These are phyloP conservation scores for Schizonepeta tenuifolia DNA, from an alignment of 257 asterid genomes.

Conservation along the genomic window DNA sequence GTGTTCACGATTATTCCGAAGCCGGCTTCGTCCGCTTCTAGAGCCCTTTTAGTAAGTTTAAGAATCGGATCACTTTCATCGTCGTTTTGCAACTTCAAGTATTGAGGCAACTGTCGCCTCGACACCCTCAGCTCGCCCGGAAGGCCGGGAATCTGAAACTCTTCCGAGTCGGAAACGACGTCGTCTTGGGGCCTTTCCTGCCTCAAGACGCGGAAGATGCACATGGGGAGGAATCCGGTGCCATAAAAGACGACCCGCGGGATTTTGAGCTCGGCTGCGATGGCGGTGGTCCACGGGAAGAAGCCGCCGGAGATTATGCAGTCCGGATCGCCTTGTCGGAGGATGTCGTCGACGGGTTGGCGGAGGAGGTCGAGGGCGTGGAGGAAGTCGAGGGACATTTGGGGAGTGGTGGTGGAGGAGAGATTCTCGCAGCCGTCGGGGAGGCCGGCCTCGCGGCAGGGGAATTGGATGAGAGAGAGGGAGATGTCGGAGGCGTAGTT, in stretches of 20 bases:
- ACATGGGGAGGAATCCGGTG: conserved; percentile 38
- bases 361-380: conserved; percentile 38
- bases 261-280: conserved; percentile 32
- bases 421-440: conserved; percentile 50
- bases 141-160: conserved; percentile 41
- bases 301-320: conserved; percentile 33
- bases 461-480: conserved; percentile 34
- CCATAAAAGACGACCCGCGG: conserved; percentile 41
- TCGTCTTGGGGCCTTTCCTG: conserved; percentile 32
- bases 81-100: neutral
- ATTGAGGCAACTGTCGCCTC: neutral
- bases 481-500: conserved; percentile 29
- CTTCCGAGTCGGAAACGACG: conserved; percentile 39
- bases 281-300: conserved; percentile 43
- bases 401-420: conserved; percentile 34
- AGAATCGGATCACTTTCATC: conserved; percentile 11
- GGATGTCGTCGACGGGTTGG: conserved; percentile 32
- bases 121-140: conserved; percentile 36
- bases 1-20: conserved; percentile 47
- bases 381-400: conserved; percentile 34
- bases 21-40: conserved; percentile 39
- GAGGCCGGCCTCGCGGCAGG: conserved; percentile 38
- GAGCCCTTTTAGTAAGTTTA: neutral
- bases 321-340: conserved; percentile 38
- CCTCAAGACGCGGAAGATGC: conserved; percentile 11